These are phyloP conservation scores for Apiospora aurea DNA, from an alignment of 2,329 filamentous ascomycete species.

Conservation along the genomic window DNA sequence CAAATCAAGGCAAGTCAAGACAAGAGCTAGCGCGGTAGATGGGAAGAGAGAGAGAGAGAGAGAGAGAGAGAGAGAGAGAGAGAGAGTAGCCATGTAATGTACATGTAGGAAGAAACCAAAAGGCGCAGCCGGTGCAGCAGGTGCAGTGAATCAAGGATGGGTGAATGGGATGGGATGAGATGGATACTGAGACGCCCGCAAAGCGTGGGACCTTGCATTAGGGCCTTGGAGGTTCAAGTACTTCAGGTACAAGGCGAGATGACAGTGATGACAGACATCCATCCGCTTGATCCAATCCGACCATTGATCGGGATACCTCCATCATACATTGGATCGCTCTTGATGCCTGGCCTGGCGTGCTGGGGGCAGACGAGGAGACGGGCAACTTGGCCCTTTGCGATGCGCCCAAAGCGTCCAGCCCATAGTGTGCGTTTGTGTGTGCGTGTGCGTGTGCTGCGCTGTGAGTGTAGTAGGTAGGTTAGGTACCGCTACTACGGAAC, in stretches of 20 bases:
- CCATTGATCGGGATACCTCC: background rate
- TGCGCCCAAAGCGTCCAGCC: constrained; percentile 18
- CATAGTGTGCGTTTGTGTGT: background rate
- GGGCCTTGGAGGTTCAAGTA: background rate
- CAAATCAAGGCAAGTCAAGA: background rate
- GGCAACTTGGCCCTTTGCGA: background rate
- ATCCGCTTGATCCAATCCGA: background rate
- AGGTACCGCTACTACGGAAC: too few species aligned
- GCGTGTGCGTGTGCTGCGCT: too few species aligned
- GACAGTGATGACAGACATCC: background rate
- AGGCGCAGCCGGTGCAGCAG: background rate
- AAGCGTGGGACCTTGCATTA: constrained; percentile 21
- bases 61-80: constrained; percentile 13
- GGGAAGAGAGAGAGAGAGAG: constrained; percentile 6
- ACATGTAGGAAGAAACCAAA: background rate
- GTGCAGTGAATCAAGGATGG: background rate
- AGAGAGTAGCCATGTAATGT: constrained; percentile 18
- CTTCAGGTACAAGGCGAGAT: background rate
- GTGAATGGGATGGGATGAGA: background rate
- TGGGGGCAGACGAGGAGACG: background rate
- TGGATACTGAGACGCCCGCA: constrained; percentile 15
- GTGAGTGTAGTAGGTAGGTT: too few species aligned
- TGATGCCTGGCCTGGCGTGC: too few species aligned
- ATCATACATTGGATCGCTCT: background rate
- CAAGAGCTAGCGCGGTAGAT: background rate